Base-by-base conservation (phyloP, 2,329 filamentous ascomycete species). In the Monilinia laxa region DNA sequence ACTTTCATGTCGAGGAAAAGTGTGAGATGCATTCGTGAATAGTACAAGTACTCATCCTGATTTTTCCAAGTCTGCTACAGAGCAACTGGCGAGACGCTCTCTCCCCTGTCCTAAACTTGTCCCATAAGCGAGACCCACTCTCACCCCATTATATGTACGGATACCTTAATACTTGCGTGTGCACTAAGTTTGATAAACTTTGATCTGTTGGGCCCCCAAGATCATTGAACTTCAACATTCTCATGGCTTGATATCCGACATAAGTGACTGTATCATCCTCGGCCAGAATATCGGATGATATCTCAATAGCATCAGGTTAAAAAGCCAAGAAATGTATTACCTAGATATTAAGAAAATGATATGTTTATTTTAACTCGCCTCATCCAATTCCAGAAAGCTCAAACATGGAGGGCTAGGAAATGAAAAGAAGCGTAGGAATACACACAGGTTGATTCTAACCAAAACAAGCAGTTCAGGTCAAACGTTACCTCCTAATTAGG, bases 381-480 rank as follows among this genome's bases (percentile, higher is more conserved):
- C 78, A 80, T 31, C 89, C 92, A 0, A 2, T 10, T 7, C 82
- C 86, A 70, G 85, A 86, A 0, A 91, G 91, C 40, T 91, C 95
- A 77, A 80, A 97, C 12, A 97, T 82, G 94, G 3, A 85, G 86
- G 2, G 98, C 94, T 0, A 89, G 91, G 0, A 92, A 93, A 73
- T 90, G 96, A 77, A 92, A 97, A 75, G 92, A 96, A 80, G 90
- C 95, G 66, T 88, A 91, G 74, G 92, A 88, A 1, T 95, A 89
- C 76, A 78, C 90, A 70, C 84, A 90, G 0, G 85, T 87, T 0
- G 85, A 85, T 67, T 86, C 73, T 70, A 70, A 77, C 71, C 82
- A 4, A 81, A 79, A 2, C 84, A 88, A 71, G 76, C 83, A 18
- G 79, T 81, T 73, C 80, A 0, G 75, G 74, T 31, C 69, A 31